Percentiles rank a stretch among this genome's conserved stretches.
These are phyloP conservation scores for Catunica adiposa DNA, from an alignment of 2,329 filamentous ascomycete genomes.

Conservation along the genomic window DNA sequence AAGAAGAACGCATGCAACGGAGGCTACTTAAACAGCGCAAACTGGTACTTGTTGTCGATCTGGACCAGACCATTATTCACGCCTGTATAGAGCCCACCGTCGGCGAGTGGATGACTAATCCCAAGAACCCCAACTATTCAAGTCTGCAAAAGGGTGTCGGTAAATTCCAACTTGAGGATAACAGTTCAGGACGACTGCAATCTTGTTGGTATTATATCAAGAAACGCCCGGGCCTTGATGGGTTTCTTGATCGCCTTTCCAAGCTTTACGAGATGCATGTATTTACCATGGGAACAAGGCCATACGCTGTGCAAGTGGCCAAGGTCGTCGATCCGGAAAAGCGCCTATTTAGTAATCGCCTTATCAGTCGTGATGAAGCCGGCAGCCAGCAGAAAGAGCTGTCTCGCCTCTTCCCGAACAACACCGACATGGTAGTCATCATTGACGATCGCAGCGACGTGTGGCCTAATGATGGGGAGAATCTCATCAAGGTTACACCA, in stretches of 20 bases:
- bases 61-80: constrained; percentile 97
- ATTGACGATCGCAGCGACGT: constrained; percentile 96
- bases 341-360: constrained; percentile 81
- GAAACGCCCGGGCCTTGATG: constrained; percentile 68
- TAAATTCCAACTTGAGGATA: constrained; percentile 77
- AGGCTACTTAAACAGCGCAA: constrained; percentile 67
- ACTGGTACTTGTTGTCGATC: constrained; percentile 84
- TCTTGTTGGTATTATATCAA: constrained; percentile 98
- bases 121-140: constrained; percentile 74
- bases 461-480: constrained; percentile 77
- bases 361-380: constrained; percentile 93
- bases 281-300: constrained; percentile 96
- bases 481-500: constrained; percentile 84
- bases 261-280: constrained; percentile 87
- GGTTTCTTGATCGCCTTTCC: constrained; percentile 64
- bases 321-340: constrained; percentile 82
- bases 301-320: constrained; percentile 86
- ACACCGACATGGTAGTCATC: constrained; percentile 98
- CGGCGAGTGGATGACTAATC: constrained; percentile 84
- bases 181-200: constrained; percentile 52
- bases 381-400: constrained; percentile 85
- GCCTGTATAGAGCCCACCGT: constrained; percentile 94
- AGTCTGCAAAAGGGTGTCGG: constrained; percentile 69
- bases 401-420: constrained; percentile 81
- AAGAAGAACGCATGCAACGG: constrained; percentile 74